Evolutionary conservation across 208 protist genomes (phyloP).

Genomic region (Trichomonas gallinae): DNA sequence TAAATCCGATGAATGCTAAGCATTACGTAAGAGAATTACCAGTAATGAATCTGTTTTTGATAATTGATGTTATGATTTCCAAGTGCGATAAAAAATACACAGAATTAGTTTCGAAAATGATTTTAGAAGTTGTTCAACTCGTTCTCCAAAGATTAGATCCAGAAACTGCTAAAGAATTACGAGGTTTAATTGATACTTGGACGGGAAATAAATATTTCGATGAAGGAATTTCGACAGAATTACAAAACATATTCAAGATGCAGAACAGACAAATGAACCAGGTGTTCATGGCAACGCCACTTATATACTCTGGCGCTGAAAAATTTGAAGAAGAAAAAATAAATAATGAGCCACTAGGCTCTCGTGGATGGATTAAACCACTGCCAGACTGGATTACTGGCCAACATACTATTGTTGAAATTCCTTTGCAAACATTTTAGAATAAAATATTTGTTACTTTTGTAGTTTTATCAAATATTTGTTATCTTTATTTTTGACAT

Average conservation of each 20-base stretch:
- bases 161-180: neutral
- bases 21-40: neutral
- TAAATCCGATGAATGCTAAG: neutral
- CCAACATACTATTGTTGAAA: too few relatives aligned
- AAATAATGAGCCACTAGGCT: neutral
- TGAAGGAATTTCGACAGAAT: neutral
- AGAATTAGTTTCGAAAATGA: neutral
- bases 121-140: neutral
- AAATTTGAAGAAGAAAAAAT: neutral
- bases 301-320: neutral
- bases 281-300: neutral
- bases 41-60: neutral
- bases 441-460: too few relatives aligned
- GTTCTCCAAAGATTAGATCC: neutral
- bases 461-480: too few relatives aligned
- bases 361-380: neutral
- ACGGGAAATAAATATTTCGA: neutral
- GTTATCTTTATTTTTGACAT: too few relatives aligned
- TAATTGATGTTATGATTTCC: neutral
- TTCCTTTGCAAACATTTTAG: too few relatives aligned
- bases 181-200: neutral
- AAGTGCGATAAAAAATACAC: neutral
- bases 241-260: neutral
- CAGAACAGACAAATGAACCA: neutral
- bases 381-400: neutral